These are phyloP conservation scores for Sporothrix curviconia DNA, from an alignment of 2,329 filamentous ascomycete genomes.

Conservation along the genomic window DNA sequence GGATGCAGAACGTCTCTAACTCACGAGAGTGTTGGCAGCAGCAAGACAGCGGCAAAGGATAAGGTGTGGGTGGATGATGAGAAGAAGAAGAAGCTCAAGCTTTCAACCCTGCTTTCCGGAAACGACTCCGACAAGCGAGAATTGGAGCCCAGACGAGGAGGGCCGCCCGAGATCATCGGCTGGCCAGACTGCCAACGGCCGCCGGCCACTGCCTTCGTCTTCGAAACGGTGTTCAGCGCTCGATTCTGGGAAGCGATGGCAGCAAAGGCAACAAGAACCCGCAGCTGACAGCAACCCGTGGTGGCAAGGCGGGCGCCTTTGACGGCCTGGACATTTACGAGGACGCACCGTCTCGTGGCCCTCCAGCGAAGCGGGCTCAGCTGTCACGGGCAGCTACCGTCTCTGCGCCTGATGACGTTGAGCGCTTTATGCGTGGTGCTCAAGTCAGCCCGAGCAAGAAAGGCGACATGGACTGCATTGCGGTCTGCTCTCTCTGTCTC, in stretches of 20 bases:
- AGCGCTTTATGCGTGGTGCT: slow-evolving; percentile 64
- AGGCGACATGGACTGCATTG: slow-evolving; percentile 80
- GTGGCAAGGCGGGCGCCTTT: slow-evolving; percentile 21
- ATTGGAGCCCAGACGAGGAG: slow-evolving; percentile 60
- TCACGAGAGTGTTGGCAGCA: slow-evolving; percentile 22
- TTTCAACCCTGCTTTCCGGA: slow-evolving; percentile 39
- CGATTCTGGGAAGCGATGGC: slow-evolving; percentile 29
- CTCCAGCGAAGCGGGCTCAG: slow-evolving; percentile 6
- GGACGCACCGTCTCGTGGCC: slow-evolving; percentile 31
- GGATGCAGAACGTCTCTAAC: slow-evolving; percentile 46
- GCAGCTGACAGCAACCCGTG: slow-evolving; percentile 32
- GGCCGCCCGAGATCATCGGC: slow-evolving; percentile 30
- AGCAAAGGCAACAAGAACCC: slow-evolving; percentile 35
- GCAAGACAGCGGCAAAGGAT: slow-evolving; percentile 24
- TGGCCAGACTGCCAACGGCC: slow-evolving; percentile 23
- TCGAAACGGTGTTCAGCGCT: slow-evolving; percentile 31
- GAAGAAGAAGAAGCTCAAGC: slow-evolving; percentile 36
- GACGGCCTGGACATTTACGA: slow-evolving; percentile 46
- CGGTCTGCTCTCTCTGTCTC: slow-evolving; percentile 83
- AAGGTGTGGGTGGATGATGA: slow-evolving; percentile 25
- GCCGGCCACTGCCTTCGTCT: slow-evolving; percentile 33
- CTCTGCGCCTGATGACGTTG: slow-evolving; percentile 53
- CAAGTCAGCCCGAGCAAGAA: slow-evolving; percentile 64
- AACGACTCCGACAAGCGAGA: slow-evolving; percentile 93
- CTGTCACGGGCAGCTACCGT: slow-evolving; percentile 16